These are phyloP conservation scores for Castanopsis chinensis DNA, from an alignment of 306 rosid species.

Conservation along the genomic window DNA sequence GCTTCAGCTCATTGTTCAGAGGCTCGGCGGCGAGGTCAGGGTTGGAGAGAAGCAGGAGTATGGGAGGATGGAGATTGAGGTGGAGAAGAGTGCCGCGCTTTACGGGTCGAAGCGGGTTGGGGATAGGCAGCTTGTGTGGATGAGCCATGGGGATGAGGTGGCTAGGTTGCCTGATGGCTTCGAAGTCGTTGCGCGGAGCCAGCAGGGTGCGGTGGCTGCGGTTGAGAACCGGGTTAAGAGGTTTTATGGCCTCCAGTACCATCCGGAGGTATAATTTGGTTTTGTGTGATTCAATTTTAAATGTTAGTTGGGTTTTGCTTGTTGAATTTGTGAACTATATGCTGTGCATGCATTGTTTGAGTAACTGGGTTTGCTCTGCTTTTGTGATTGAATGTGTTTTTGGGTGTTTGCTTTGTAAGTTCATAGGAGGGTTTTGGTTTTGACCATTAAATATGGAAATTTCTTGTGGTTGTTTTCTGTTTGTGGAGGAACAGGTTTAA, in stretches of 20 bases:
- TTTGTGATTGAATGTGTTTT: no score
- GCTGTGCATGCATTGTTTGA: no score
- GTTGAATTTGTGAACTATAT: background rate
- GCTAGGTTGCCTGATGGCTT: constrained; percentile 62
- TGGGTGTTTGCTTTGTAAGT: background rate
- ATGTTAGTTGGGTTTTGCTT: background rate
- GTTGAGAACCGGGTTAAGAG: constrained; percentile 48
- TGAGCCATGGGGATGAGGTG: constrained; percentile 98
- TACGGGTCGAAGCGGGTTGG: constrained; percentile 47
- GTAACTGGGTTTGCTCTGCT: no score
- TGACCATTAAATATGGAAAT: background rate
- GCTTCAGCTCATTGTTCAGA: constrained; percentile 81
- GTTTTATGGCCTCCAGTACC: constrained; percentile 90
- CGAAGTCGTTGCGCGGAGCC: constrained; percentile 69
- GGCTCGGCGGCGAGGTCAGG: constrained; percentile 75
- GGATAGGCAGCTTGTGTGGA: constrained; percentile 68
- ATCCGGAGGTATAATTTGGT: constrained; percentile 67
- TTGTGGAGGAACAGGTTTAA: background rate
- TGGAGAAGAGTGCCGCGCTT: constrained; percentile 41
- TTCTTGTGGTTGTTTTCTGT: background rate
- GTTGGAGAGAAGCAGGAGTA: constrained; percentile 82
- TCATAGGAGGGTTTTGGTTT: background rate
- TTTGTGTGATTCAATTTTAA: background rate
- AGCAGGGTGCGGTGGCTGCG: constrained; percentile 78
- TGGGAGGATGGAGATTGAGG: constrained; percentile 83